These are phyloP conservation scores for Cucurbita argyrosperma DNA, from an alignment of 306 rosid species.

Conservation along the genomic window DNA sequence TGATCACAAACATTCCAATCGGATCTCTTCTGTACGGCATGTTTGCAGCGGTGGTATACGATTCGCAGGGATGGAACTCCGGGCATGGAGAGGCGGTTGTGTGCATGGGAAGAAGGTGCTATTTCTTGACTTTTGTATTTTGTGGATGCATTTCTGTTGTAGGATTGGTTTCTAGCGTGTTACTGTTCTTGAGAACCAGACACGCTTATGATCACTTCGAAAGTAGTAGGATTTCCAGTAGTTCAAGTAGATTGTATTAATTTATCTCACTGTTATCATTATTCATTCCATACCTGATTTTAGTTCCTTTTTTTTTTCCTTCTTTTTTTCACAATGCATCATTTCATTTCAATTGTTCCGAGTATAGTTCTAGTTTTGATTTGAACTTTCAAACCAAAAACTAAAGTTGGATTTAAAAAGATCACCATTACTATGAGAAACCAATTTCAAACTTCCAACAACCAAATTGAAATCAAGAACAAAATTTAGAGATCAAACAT, in stretches of 20 bases:
- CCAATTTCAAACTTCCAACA: too few relatives aligned
- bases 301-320: background rate
- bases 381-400: too few relatives aligned
- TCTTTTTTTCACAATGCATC: too few relatives aligned
- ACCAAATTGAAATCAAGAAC: too few relatives aligned
- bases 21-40: conserved; percentile 78
- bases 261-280: background rate
- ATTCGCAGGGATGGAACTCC: conserved; percentile 26
- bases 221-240: conserved; percentile 21
- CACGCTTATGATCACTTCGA: conserved; percentile 71
- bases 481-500: too few relatives aligned
- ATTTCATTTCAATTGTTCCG: background rate
- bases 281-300: background rate
- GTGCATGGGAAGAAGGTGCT: conserved; percentile 83
- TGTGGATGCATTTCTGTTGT: conserved; percentile 72
- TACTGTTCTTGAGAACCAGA: conserved; percentile 68
- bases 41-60: conserved; percentile 72
- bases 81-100: conserved; percentile 26
- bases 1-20: conserved; percentile 79
- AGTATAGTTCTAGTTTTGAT: too few relatives aligned
- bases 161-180: conserved; percentile 51
- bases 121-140: conserved; percentile 57
- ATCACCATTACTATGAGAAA: too few relatives aligned
- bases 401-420: too few relatives aligned
- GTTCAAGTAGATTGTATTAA: conserved; percentile 26